Conservation (phyloP, 2,329 filamentous ascomycete species). For the Curvularia sp. region DNA sequence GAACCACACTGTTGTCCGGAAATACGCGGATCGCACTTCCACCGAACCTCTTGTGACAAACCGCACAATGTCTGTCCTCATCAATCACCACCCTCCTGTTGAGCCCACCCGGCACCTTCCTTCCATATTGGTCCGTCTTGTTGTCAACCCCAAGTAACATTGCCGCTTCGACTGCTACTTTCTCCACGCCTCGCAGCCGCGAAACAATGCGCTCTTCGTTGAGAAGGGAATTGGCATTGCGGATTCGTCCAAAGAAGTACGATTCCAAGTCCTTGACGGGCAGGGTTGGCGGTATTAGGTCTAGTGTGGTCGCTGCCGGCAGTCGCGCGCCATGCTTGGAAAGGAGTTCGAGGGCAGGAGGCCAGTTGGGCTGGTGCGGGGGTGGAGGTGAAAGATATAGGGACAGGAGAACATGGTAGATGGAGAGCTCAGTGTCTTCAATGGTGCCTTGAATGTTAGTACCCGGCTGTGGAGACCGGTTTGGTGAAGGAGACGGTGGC, state of each 20-base stretch:
- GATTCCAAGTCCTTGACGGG: conserved; percentile 81
- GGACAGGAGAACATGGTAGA: conserved; percentile 89
- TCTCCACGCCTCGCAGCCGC: conserved; percentile 77
- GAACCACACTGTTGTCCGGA: conserved; percentile 68
- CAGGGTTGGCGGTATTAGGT: conserved; percentile 81
- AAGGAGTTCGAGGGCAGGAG: conserved; percentile 84
- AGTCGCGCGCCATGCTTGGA: conserved; percentile 91
- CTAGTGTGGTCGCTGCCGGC: conserved; percentile 83
- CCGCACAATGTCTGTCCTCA: conserved; percentile 88
- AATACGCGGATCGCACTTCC: conserved; percentile 90
- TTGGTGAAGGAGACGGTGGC: conserved; percentile 44
- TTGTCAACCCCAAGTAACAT: conserved; percentile 74
- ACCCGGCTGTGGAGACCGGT: conserved; percentile 2
- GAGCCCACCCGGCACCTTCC: conserved; percentile 59
- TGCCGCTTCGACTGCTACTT: conserved; percentile 76
- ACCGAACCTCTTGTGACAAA: conserved; percentile 92
- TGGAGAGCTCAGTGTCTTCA: conserved; percentile 71
- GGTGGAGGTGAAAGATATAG: conserved; percentile 85
- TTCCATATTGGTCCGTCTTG: conserved; percentile 63
- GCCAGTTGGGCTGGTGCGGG: conserved; percentile 74
- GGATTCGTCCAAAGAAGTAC: conserved; percentile 91
- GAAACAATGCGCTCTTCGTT: conserved; percentile 82
- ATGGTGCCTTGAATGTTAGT: conserved; percentile 45
- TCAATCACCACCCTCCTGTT: conserved; percentile 78
- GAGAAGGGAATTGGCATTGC: conserved; percentile 80